Conservation (phyloP, 2,329 filamentous ascomycete genomes). For the Pestalotiopsis fici region DNA sequence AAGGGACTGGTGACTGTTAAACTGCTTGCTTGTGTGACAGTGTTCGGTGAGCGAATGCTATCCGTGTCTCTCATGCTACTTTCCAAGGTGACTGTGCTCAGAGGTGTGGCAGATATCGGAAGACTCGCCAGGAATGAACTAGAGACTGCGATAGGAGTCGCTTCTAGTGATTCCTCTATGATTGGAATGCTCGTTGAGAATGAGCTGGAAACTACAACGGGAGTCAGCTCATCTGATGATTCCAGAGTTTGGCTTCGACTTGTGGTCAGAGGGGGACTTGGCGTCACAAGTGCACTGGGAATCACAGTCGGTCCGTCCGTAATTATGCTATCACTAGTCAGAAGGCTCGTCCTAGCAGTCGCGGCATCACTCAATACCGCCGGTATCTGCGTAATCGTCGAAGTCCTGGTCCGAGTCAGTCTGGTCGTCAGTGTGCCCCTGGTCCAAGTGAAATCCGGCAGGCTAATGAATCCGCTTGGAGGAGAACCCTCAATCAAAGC, state of each 20-base stretch:
- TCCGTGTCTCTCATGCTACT: background rate
- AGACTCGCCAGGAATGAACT: background rate
- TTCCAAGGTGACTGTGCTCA: background rate
- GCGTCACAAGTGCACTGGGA: background rate
- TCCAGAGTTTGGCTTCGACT: too few relatives aligned
- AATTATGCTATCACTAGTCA: background rate
- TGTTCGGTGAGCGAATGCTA: background rate
- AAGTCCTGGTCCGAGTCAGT: background rate
- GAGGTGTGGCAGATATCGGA: background rate
- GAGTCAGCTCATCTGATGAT: too few relatives aligned
- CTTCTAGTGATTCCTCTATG: background rate
- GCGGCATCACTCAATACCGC: background rate
- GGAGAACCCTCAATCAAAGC: background rate
- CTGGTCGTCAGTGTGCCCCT: background rate
- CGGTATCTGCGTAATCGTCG: background rate
- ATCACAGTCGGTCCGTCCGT: background rate
- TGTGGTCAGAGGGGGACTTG: background rate
- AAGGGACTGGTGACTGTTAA: background rate
- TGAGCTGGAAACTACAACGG: too few relatives aligned
- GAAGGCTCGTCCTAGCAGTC: background rate
- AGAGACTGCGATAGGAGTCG: background rate
- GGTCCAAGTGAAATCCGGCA: background rate
- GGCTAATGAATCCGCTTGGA: background rate
- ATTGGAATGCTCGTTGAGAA: too few relatives aligned
- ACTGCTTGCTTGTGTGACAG: background rate